Base-by-base conservation (phyloP, 192 early-diverging fungal genomes). In the Thamnidium elegans region DNA sequence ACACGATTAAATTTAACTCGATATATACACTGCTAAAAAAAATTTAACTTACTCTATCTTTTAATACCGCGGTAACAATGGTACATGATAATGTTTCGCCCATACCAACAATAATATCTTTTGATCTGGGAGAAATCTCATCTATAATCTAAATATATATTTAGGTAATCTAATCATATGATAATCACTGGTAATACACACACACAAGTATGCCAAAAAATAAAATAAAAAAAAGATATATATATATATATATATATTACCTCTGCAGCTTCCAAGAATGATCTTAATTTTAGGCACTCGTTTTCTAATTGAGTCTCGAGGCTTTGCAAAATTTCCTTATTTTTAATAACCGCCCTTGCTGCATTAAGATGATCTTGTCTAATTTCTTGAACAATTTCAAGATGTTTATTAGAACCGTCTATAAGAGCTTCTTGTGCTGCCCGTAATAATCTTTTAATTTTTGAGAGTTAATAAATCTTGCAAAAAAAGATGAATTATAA, bases 51-150 rank as follows among this genome's bases (percentile, higher is more conserved):
- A 73, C 71, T 50, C 61, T 61, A 26, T 86, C 83, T 39, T 81
- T 79, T 39, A 96, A 73, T 4, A 91, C 76, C 2, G 90, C 85
- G 0, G 93, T 80, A 54, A 96, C 90, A 26, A 92, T 84, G 23
- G 82, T 77, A 44, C 93, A 93, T 7, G 94, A 89, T 7, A 96
- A 80, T 70, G 89, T 92, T 77, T 96, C 94, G 63, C 94, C 94
- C 10, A 85, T 85, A 26, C 89, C 87, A 47, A 96, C 81, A 48
- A 96, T 92, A 63, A 95, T 82, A 77, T 96, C 94, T 63, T 86
- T 79, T n/a, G 94, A 95, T 66, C 90, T 83, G 45, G 94, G 92
- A 48, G 94, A 95, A 5, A 96, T 89, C 69, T 96, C 94, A 65
- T 92, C 90, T 72, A 96, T 93, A 53, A 92, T 92, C 72, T 73